Percentiles rank a stretch among this genome's conserved stretches.
Conservation (phyloP, 495 filamentous ascomycete species). For the Aspergillus avenaceus region DNA sequence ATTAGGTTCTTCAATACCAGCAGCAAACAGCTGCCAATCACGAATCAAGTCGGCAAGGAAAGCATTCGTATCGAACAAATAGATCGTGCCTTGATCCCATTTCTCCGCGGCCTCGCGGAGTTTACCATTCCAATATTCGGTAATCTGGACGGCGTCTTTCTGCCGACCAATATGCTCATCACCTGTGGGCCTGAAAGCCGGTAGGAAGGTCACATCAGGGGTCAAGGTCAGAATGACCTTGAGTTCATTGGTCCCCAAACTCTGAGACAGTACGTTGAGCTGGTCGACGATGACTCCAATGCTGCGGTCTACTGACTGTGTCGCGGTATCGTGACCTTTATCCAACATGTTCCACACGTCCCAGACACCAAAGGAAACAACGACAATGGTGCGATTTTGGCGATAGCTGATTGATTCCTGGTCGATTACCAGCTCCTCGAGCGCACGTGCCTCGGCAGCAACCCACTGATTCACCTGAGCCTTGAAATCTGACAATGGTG, state of each 20-base stretch:
- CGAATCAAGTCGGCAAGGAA: constrained; percentile 49
- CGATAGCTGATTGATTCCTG: constrained; percentile 19
- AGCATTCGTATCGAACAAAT: constrained; percentile 47
- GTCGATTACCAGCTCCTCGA: constrained; percentile 15
- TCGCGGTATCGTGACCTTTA: constrained; percentile 28
- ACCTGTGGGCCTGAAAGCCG: constrained; percentile 31
- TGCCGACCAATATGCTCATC: constrained; percentile 27
- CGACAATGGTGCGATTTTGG: constrained; percentile 33
- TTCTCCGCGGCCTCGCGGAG: constrained; percentile 32
- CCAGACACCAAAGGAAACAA: constrained; percentile 47
- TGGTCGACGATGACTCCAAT: constrained; percentile 44
- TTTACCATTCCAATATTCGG: constrained; percentile 45
- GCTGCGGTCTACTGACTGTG: constrained; percentile 35
- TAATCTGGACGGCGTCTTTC: constrained; percentile 38
- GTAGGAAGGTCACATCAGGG: constrained; percentile 49
- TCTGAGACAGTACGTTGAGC: constrained; percentile 31
- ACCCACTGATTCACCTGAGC: constrained; percentile 40
- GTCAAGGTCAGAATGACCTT: constrained; percentile 47
- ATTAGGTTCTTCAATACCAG: constrained; percentile 38
- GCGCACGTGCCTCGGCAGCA: constrained; percentile 22
- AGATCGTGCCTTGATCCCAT: constrained; percentile 42
- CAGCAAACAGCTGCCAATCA: constrained; percentile 39
- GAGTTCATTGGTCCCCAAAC: constrained; percentile 34
- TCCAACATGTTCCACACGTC: constrained; percentile 46
- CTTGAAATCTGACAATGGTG: constrained; percentile 36